Base-by-base conservation (phyloP, 2,329 filamentous ascomycete species). In the Fusarium sp. region DNA sequence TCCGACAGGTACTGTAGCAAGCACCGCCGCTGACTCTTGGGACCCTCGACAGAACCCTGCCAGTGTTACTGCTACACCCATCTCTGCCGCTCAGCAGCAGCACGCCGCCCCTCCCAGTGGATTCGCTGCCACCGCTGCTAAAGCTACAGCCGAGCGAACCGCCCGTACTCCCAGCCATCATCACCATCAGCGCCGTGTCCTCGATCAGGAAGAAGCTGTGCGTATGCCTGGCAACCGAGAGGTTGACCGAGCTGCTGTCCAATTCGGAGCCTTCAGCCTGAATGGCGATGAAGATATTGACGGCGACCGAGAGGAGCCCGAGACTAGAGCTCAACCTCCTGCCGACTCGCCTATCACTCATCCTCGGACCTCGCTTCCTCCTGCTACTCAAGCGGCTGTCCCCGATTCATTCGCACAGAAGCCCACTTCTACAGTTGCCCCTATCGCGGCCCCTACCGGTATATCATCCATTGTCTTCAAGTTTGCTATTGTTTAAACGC, bases 151-250 rank as follows among this genome's bases (percentile, higher is more conserved):
- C 67, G 85, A 91, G 79, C 82, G 89, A 70, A 85, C 89, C 30
- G 86, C 87, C 68, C 93, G 96, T 69, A 91, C 91, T 61, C 90
- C 94, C 25, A 95, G 92, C 84, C 94, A 93, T 82, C 75, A 77
- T 25, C 76, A 76, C n/a, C 74, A 78, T 38, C 93, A 97, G 82
- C 91, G 96, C 75, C 93, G 94, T 78, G 89, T 98, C 60, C 88
- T 97, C 79, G 95, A 98, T 78, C 96, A 99, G 81, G 95, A 97
- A 83, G 96, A 99, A 85, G 94, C 96, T 67, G 96, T 99, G 44
- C 95, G 97, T 74, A 98, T 99, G 96, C 96, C 96, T 50, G 95
- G 94, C 68, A 97, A 98, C 85, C 95, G 96, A 76, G 95, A 96
- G 60, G 93, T 99, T 33, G 96, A 98, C 81, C 92, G 95, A 78